These are phyloP conservation scores for Malassezia nana DNA, from an alignment of 1,284 basidiomycete genomes.

Conservation along the genomic window DNA sequence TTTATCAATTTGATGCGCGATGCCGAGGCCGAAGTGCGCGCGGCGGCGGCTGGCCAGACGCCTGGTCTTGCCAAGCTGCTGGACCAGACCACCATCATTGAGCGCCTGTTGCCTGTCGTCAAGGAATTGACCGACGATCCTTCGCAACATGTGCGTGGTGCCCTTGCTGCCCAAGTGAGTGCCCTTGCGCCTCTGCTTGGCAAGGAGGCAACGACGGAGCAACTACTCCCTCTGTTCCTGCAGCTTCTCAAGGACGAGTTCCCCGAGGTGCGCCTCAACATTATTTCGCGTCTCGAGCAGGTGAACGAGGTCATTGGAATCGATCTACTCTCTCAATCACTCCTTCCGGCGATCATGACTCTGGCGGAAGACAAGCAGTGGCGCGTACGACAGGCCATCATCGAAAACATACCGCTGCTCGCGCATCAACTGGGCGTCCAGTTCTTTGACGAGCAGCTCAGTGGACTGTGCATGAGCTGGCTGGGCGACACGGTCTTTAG, in stretches of 20 bases:
- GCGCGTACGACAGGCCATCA: conserved; percentile 98
- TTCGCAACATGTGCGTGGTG: conserved; percentile 93
- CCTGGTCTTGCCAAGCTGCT: conserved; percentile 92
- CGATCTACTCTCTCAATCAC: conserved; percentile 83
- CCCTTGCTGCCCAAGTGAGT: conserved; percentile 89
- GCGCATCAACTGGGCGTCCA: conserved; percentile 90
- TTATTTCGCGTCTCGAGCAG: conserved; percentile 96
- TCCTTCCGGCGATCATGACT: conserved; percentile 94
- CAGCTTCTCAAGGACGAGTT: conserved; percentile 97
- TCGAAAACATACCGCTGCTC: conserved; percentile 93
- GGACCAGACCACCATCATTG: conserved; percentile 86
- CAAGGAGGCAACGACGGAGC: conserved; percentile 88
- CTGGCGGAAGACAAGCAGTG: conserved; percentile 99
- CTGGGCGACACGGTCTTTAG: conserved; percentile 95
- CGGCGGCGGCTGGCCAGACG: conserved; percentile 88
- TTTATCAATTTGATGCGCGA: conserved; percentile 93
- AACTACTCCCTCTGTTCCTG: conserved; percentile 90
- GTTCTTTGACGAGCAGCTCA: conserved; percentile 97
- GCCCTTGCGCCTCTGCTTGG: conserved; percentile 93
- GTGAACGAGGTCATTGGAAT: conserved; percentile 97
- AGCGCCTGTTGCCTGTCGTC: conserved; percentile 89
- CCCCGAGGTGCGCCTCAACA: conserved; percentile 92
- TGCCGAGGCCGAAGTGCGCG: conserved; percentile 96
- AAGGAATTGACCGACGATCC: conserved; percentile 84
- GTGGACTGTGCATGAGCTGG: conserved; percentile 98